These are phyloP conservation scores for Botrytis elliptica DNA, from an alignment of 2,329 filamentous ascomycete species.

Conservation along the genomic window DNA sequence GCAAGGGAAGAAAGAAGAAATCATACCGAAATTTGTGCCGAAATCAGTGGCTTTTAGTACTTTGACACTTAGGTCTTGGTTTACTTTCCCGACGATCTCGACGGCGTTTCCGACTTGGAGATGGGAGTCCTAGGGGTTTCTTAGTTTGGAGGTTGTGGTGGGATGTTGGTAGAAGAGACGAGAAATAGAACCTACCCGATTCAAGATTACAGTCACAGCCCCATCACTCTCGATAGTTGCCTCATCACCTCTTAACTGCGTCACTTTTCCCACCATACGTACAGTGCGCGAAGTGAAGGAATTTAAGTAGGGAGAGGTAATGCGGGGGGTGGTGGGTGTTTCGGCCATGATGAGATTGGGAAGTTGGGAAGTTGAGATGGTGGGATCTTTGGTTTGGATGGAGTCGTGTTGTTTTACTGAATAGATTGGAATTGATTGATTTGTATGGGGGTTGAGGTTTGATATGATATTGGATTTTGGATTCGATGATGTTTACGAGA, in stretches of 20 bases:
- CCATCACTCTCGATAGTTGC: conserved; percentile 81
- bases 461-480: neutral
- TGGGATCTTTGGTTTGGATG: neutral
- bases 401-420: neutral
- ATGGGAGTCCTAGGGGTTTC: conserved; percentile 61
- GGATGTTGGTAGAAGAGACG: neutral
- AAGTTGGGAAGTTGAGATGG: neutral
- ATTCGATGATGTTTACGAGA: neutral
- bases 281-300: conserved; percentile 73
- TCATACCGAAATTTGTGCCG: conserved; percentile 65
- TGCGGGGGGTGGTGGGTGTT: conserved; percentile 65
- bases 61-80: conserved; percentile 68
- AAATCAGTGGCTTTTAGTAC: conserved; percentile 69
- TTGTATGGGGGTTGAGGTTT: neutral
- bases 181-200: conserved; percentile 45
- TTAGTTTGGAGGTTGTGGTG: neutral
- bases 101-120: conserved; percentile 67
- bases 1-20: neutral
- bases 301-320: conserved; percentile 77
- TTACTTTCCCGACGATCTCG: conserved; percentile 79
- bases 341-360: conserved; percentile 11
- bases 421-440: neutral
- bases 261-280: conserved; percentile 82
- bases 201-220: conserved; percentile 70
- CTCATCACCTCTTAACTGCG: conserved; percentile 75